Evolutionary conservation across 2,329 filamentous ascomycete genomes (phyloP).

Genomic region (Periconia sp.): DNA sequence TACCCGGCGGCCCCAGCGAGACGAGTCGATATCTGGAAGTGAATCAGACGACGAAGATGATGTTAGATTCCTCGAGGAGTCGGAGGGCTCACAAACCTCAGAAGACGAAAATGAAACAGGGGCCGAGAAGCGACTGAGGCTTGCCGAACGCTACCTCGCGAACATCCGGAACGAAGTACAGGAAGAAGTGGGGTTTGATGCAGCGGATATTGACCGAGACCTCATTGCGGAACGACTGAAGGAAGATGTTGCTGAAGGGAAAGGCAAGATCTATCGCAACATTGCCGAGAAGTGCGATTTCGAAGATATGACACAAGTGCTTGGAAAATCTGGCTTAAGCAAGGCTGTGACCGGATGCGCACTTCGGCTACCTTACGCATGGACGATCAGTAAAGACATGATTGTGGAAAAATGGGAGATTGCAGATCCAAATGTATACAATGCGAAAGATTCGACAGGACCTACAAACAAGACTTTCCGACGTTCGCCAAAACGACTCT

Average conservation of each 20-base stretch:
- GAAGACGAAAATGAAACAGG: conserved; percentile 87
- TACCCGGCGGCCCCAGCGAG: conserved; percentile 59
- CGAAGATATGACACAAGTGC: conserved; percentile 67
- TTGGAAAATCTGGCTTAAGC: conserved; percentile 80
- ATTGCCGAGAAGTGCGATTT: conserved; percentile 78
- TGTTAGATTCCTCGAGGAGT: conserved; percentile 43
- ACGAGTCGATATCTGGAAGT: conserved; percentile 87
- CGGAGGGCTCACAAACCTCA: conserved; percentile 60
- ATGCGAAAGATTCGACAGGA: conserved; percentile 21
- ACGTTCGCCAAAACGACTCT: conserved; percentile 67
- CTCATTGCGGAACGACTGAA: conserved; percentile 83
- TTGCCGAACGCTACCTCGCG: conserved; percentile 92
- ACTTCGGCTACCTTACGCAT: conserved; percentile 78
- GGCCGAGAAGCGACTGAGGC: conserved; percentile 81
- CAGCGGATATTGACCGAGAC: conserved; percentile 90
- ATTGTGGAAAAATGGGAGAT: conserved; percentile 89
- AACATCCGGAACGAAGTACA: conserved; percentile 78
- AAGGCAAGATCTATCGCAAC: conserved; percentile 85
- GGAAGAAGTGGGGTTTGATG: conserved; percentile 87
- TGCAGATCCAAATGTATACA: conserved; percentile 57
- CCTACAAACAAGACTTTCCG: conserved; percentile 57
- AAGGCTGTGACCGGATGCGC: conserved; percentile 81
- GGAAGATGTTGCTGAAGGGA: conserved; percentile 90
- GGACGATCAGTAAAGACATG: conserved; percentile 87
- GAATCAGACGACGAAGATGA: conserved; percentile 69